A percentile compares a stretch with the other conserved stretches of the same genome.
Evolutionary conservation across 2,329 filamentous ascomycete genomes (phyloP).

Genomic region (Pseudogymnoascus sp.): DNA sequence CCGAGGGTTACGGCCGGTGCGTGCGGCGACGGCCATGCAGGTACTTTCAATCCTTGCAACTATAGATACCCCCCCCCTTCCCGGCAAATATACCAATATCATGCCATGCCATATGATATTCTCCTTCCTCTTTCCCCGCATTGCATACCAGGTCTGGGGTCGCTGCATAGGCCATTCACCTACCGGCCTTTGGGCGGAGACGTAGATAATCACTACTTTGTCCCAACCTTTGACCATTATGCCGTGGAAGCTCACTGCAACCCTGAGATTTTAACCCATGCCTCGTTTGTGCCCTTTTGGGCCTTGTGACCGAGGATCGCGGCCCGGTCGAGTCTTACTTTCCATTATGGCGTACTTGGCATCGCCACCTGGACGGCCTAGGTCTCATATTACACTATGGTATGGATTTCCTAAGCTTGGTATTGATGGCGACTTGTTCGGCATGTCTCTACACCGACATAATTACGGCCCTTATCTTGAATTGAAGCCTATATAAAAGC

Average conservation of each 20-base stretch:
- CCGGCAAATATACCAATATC: neutral
- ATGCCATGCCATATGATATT: neutral
- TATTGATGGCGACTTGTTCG: neutral
- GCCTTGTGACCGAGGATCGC: slow-evolving; percentile 2
- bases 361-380: neutral
- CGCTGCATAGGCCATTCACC: neutral
- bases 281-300: neutral
- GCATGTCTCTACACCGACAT: neutral
- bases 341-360: neutral
- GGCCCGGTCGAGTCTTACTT: neutral
- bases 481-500: neutral
- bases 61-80: neutral
- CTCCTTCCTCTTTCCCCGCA: neutral
- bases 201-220: neutral
- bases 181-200: neutral
- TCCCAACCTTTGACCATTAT: neutral
- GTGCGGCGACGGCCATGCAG: neutral
- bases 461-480: neutral
- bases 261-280: neutral
- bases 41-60: neutral
- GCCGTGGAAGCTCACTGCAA: neutral
- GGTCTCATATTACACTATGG: neutral
- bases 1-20: neutral
- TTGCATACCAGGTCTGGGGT: neutral
- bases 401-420: neutral